These are phyloP conservation scores for Rhodosporidiobolus odoratus DNA, from an alignment of 768 basidiomycete species.

Conservation along the genomic window DNA sequence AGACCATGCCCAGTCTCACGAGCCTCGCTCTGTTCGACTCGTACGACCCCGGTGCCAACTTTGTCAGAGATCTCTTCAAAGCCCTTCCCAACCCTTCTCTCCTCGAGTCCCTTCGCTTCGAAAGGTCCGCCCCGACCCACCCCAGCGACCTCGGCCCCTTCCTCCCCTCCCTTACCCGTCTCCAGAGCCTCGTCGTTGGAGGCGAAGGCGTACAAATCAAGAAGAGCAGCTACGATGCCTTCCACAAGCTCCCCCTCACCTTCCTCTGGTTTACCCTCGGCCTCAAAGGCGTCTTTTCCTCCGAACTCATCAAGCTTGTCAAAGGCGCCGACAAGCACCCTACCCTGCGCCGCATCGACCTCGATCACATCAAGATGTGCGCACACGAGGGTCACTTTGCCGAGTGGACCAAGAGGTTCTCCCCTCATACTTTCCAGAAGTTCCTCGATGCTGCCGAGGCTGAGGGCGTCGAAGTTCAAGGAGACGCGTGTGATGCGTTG, in stretches of 20 bases:
- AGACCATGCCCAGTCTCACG: too few species aligned
- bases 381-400: neutral
- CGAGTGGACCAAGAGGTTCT: too few species aligned
- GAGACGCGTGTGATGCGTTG: too few species aligned
- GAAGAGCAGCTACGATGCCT: neutral
- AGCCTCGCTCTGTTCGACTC: too few species aligned
- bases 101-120: neutral
- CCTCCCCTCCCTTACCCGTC: neutral
- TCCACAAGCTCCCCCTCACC: neutral
- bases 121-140: neutral
- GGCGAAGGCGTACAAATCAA: conserved; percentile 1
- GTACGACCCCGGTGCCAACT: neutral
- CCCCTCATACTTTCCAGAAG: too few species aligned
- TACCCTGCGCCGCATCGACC: neutral
- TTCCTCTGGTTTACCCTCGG: neutral
- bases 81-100: neutral
- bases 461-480: too few species aligned
- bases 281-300: neutral
- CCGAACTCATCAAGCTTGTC: neutral
- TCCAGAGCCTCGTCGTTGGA: neutral
- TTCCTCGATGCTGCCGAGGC: too few species aligned
- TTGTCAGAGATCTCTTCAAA: neutral
- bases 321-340: neutral
- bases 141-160: neutral
- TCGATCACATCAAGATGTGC: neutral